Percentiles rank a stretch among this genome's conserved stretches.
These are phyloP conservation scores for Albugo laibachii DNA, from an alignment of 352 stramenopile genomes.

Conservation along the genomic window DNA sequence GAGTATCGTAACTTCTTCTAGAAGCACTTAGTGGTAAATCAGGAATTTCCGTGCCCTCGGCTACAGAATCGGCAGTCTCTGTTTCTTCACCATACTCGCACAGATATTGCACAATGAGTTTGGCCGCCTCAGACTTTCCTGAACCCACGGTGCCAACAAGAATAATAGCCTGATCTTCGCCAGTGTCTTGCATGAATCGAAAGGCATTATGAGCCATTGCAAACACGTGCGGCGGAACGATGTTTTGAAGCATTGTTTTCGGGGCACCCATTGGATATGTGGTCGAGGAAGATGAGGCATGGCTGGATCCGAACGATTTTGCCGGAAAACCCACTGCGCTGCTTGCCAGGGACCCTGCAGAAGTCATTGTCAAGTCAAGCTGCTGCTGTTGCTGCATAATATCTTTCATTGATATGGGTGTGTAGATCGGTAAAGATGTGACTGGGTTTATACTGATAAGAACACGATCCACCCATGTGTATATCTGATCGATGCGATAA, in stretches of 20 bases:
- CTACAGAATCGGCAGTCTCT: no score
- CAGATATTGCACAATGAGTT: slow-evolving; percentile 66
- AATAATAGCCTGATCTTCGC: slow-evolving; percentile 60
- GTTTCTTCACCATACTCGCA: slow-evolving; percentile 40
- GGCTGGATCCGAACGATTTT: no score
- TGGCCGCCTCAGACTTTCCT: slow-evolving; percentile 61
- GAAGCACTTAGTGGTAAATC: no score
- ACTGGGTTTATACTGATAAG: slow-evolving; percentile 55
- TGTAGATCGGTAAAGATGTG: slow-evolving; percentile 53
- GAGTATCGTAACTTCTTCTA: no score
- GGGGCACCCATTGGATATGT: no score
- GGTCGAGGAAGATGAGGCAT: no score
- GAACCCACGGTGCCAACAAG: slow-evolving; percentile 49
- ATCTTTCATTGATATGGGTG: slow-evolving; percentile 58
- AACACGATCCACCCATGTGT: slow-evolving; percentile 64
- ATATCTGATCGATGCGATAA: slow-evolving; percentile 67
- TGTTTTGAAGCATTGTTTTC: slow-evolving; percentile 8
- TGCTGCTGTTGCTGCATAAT: neutral
- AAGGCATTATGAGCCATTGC: slow-evolving; percentile 60
- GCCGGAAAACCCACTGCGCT: slow-evolving; percentile 2
- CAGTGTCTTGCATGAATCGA: slow-evolving; percentile 53
- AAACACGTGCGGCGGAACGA: slow-evolving; percentile 53
- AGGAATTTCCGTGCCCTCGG: no score
- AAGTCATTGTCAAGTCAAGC: no score
- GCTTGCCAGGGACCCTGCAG: neutral